Evolutionary conservation across 352 stramenopile genomes (phyloP).

Genomic region (Globisporangium barbulae): DNA sequence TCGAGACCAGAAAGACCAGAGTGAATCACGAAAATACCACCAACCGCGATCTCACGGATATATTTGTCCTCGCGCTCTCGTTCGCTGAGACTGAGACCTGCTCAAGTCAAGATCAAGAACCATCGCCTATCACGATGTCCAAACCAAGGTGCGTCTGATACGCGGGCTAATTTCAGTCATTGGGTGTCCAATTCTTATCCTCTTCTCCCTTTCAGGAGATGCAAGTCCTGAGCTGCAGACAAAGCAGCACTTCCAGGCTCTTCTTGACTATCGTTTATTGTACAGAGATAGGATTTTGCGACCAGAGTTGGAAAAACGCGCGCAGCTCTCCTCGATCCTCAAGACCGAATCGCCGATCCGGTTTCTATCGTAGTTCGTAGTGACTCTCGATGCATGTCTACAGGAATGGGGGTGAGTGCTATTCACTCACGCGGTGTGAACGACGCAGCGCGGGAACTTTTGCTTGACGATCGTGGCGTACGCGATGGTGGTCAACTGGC

Average conservation of each 20-base stretch:
- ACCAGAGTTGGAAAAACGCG: background rate
- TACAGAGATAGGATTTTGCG: background rate
- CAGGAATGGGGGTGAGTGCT: background rate
- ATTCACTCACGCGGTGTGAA: slow-evolving; percentile 62
- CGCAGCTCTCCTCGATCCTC: background rate
- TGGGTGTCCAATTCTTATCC: background rate
- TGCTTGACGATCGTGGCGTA: slow-evolving; percentile 67
- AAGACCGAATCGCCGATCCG: background rate
- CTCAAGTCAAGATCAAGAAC: background rate
- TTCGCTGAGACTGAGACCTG: background rate
- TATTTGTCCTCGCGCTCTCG: slow-evolving; percentile 7
- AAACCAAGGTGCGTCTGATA: background rate
- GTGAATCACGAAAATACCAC: slow-evolving; percentile 1
- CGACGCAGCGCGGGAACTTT: slow-evolving; percentile 55
- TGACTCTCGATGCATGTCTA: background rate
- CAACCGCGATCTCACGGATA: slow-evolving; percentile 5
- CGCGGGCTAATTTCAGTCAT: background rate
- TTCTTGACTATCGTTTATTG: background rate
- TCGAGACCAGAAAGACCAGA: background rate
- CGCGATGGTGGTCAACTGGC: slow-evolving; percentile 53
- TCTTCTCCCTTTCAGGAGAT: background rate
- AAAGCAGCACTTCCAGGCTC: background rate
- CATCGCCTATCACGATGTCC: too few relatives aligned
- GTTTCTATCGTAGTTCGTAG: background rate
- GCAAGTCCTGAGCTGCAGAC: background rate